Conservation (phyloP, 306 rosid species). For the Gynostemma pentaphyllum region DNA sequence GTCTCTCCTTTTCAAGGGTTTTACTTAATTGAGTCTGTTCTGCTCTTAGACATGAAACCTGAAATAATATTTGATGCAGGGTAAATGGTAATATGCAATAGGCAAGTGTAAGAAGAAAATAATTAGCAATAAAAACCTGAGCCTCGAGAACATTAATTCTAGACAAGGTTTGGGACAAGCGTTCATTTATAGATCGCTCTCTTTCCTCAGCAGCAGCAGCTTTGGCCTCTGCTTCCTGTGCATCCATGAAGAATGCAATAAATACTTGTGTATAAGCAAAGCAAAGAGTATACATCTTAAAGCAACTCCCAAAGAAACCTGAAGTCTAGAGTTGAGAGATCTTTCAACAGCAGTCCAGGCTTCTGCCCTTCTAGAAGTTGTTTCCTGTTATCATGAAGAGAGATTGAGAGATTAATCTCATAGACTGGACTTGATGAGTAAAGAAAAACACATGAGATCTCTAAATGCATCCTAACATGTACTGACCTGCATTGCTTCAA, state of each 20-base stretch:
- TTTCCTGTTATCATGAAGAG: constrained; percentile 55
- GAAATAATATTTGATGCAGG: constrained; percentile 26
- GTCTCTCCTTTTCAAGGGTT: constrained; percentile 96
- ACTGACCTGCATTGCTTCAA: constrained; percentile 96
- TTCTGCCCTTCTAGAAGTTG: constrained; percentile 82
- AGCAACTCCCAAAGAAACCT: constrained; percentile 39
- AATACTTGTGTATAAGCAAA: not conserved
- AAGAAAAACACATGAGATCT: constrained; percentile 12
- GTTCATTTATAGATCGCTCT: constrained; percentile 84
- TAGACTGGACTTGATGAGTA: constrained; percentile 10
- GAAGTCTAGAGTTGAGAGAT: constrained; percentile 82
- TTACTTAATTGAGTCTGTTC: constrained; percentile 87
- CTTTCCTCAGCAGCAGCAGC: constrained; percentile 95
- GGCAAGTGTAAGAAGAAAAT: constrained; percentile 6
- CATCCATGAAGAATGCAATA: constrained; percentile 23
- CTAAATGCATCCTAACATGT: constrained; percentile 4
- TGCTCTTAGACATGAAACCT: constrained; percentile 96
- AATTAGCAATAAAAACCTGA: constrained; percentile 53
- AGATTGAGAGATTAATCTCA: constrained; percentile 19
- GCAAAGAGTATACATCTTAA: not conserved
- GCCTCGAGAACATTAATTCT: constrained; percentile 98
- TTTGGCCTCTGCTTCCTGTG: constrained; percentile 92
- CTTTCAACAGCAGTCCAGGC: constrained; percentile 99
- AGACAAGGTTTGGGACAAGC: constrained; percentile 90
- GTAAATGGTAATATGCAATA: constrained; percentile 18